phyloP scores from a whole-genome alignment of 495 filamentous ascomycete species.

The Neurospora cerealis region DNA sequence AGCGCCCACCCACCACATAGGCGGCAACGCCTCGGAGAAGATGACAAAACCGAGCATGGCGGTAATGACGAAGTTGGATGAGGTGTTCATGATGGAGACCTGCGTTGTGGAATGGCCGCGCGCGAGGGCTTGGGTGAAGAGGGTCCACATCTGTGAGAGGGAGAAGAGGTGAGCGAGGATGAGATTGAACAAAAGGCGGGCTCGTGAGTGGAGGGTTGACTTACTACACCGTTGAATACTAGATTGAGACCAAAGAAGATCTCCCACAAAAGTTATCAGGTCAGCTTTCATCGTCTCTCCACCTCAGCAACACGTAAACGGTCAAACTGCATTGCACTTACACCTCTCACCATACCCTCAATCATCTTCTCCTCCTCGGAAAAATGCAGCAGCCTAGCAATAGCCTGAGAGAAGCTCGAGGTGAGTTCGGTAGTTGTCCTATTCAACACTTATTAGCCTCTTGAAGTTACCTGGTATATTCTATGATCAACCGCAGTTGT shows the following conservation, averaged over 20 bases:
- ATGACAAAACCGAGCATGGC: conserved; percentile 59
- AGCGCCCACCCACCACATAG: conserved; percentile 84
- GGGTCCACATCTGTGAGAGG: conserved; percentile 66
- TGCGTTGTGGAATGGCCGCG: conserved; percentile 76
- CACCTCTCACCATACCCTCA: conserved; percentile 57
- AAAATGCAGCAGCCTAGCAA: conserved; percentile 54
- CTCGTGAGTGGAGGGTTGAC: conserved; percentile 10
- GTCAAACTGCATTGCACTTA: conserved; percentile 32
- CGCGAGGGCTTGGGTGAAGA: conserved; percentile 76
- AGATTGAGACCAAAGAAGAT: conserved; percentile 82
- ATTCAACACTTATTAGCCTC: background rate
- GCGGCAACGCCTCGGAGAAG: conserved; percentile 33
- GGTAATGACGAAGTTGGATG: conserved; percentile 84
- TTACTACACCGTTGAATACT: conserved; percentile 69
- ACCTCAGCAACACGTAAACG: background rate
- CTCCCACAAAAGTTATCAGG: conserved; percentile 32
- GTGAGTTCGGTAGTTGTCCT: conserved; percentile 85
- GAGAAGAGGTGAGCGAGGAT: background rate
- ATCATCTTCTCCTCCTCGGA: conserved; percentile 41
- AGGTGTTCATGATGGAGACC: conserved; percentile 88
- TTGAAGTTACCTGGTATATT: background rate
- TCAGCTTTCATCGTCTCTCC: background rate
- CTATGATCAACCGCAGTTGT: background rate
- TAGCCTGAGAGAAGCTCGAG: conserved; percentile 49
- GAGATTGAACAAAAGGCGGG: background rate